Evolutionary conservation across 78 protist genomes (phyloP), one percentile per base, ranked within the genome.

Genomic region (Emiliania huxleyi): DNA sequence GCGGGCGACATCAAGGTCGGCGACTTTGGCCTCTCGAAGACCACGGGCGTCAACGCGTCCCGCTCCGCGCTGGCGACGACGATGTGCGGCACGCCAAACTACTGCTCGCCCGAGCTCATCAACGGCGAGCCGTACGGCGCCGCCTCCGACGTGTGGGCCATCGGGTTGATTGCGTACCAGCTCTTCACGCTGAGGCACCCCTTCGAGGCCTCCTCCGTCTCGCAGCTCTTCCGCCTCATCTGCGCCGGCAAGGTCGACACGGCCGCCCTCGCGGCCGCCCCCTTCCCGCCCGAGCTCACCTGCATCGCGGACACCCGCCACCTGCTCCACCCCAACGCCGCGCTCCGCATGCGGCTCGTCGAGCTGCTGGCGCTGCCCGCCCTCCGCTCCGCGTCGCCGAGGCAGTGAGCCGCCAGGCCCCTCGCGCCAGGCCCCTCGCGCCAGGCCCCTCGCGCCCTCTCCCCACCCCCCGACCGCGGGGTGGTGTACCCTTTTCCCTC

Each of bases 81-180:
- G 19, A 15, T 29, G 37, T 38, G 52, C 81, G 92, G 92, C 81
- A 89, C 92, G 33, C 92, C 92, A 3, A 43, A 2, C 56, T 89
- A 52, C 77, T 0, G 44, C 23, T 43, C 56, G 12, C 92, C 92
- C 8, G 94, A 92, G 79, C 42, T 92, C 26, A 1, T 8, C n/a
- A n/a, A 92, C 12, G 91, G 84, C 35, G 29, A 69, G 55, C 93
- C 46, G 6, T 92, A 92, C 91, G 77, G 84, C 52, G 38, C 12
- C 15, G 2, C 5, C 48, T 35, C 48, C 48, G 94, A 92, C 91
- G 87, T 92, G 23, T 92, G 94, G 94, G 84, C 94, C 23, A 33
- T 92, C 40, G 94, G 94, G n/a, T 29, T 90, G 23, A 6, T 92
- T 25, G 19, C 11, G 40, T 92, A 85, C 91, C 88, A 92, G 94